Percentiles rank a stretch among this genome's conserved stretches.
Evolutionary conservation across 305 asterid species (phyloP).

Genomic region (Nicotiana rustica): DNA sequence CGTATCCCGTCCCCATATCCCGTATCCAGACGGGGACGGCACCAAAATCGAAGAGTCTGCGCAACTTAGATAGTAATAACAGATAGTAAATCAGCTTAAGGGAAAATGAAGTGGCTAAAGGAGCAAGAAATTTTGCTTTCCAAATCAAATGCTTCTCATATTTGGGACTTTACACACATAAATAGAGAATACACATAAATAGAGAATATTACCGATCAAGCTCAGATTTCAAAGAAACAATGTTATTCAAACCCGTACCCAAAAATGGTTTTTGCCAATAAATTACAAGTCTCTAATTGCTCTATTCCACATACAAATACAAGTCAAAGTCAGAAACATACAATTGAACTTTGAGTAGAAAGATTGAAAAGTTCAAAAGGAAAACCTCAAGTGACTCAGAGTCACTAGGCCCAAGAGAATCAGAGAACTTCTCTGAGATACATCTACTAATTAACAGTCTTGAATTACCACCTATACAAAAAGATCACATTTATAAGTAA

Average conservation of each 20-base stretch:
- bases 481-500: slow-evolving; percentile 1
- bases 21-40: no score
- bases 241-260: background rate
- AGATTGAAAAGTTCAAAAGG: background rate
- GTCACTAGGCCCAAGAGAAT: slow-evolving; percentile 41
- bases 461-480: slow-evolving; percentile 54
- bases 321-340: background rate
- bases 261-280: background rate
- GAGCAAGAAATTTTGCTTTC: background rate
- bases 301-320: background rate
- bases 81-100: no score
- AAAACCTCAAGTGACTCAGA: slow-evolving; percentile 58
- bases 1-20: no score
- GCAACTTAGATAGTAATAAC: no score
- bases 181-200: no score
- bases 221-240: background rate
- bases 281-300: slow-evolving; percentile 15
- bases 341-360: slow-evolving; percentile 25
- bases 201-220: background rate
- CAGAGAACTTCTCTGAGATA: slow-evolving; percentile 49
- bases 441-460: slow-evolving; percentile 53
- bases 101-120: no score
- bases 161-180: no score
- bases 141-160: background rate
- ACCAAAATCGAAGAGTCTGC: no score